Conservation (phyloP, 2,329 filamentous ascomycete species). For the Neobulgaria alba region DNA sequence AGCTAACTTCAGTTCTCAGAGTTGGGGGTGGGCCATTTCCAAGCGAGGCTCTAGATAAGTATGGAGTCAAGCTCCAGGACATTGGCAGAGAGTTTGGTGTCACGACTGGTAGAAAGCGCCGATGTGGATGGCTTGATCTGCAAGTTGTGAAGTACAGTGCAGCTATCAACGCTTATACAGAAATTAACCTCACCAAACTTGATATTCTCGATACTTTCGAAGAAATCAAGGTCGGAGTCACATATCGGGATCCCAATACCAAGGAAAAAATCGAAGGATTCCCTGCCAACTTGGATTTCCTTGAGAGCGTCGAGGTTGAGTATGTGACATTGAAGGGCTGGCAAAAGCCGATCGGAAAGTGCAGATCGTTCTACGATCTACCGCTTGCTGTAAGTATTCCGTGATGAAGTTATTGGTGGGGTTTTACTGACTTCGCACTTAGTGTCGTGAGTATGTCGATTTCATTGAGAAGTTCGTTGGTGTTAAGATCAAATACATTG, state of each 20-base stretch:
- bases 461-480: conserved; percentile 47
- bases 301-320: conserved; percentile 50
- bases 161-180: conserved; percentile 25
- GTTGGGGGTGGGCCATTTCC: conserved; percentile 58
- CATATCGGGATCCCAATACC: conserved; percentile 47
- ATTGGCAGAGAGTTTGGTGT: conserved; percentile 35
- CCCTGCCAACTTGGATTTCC: conserved; percentile 51
- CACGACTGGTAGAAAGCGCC: conserved; percentile 40
- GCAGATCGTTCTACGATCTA: conserved; percentile 52
- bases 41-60: conserved; percentile 45
- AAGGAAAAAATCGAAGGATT: conserved; percentile 48
- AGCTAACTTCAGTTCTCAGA: conserved; percentile 2
- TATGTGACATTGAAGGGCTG: conserved; percentile 57
- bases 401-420: conserved; percentile 22
- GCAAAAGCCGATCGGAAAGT: conserved; percentile 51
- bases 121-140: conserved; percentile 51
- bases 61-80: conserved; percentile 39
- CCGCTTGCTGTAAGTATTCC: conserved; percentile 47
- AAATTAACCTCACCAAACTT: conserved; percentile 52
- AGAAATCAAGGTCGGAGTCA: conserved; percentile 65
- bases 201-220: conserved; percentile 67
- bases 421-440: background rate
- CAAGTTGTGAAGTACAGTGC: conserved; percentile 36
- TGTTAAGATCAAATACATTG: conserved; percentile 28
- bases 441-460: conserved; percentile 13